A percentile compares a stretch with the other conserved stretches of the same genome.
Evolutionary conservation across 805 yeast genomes (phyloP).

Genomic region (Saccharomycopsis babjevae): DNA sequence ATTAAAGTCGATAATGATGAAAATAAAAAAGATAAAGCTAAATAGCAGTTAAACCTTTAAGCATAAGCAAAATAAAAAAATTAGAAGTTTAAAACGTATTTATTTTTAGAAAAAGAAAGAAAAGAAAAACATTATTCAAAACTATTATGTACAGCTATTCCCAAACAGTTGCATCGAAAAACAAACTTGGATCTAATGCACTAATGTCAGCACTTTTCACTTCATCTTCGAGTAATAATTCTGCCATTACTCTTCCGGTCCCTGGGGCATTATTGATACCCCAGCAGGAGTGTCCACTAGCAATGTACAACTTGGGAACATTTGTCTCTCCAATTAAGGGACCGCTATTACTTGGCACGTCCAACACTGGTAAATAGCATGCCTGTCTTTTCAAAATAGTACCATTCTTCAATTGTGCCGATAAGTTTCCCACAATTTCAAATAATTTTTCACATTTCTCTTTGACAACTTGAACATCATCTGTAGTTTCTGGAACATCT

Average conservation of each 20-base stretch:
- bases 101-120: background rate
- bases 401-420: conserved; percentile 62
- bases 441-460: conserved; percentile 85
- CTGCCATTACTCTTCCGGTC: conserved; percentile 90
- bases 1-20: background rate
- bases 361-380: conserved; percentile 89
- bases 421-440: conserved; percentile 66
- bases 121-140: too few relatives aligned
- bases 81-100: background rate
- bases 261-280: conserved; percentile 97
- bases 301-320: conserved; percentile 64
- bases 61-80: background rate
- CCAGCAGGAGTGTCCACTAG: conserved; percentile 97
- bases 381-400: conserved; percentile 79
- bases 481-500: conserved; percentile 88
- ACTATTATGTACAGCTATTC: conserved; percentile 2
- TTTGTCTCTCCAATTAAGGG: conserved; percentile 93
- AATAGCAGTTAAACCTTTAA: too few relatives aligned
- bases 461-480: conserved; percentile 80
- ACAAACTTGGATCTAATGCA: conserved; percentile 76
- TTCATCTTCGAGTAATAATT: conserved; percentile 74
- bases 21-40: background rate
- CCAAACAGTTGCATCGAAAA: conserved; percentile 60
- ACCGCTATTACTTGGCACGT: conserved; percentile 85
- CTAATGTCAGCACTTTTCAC: conserved; percentile 68